phyloP scores from a whole-genome alignment of 2,329 filamentous ascomycete genomes.

The Fusarium sp. region DNA sequence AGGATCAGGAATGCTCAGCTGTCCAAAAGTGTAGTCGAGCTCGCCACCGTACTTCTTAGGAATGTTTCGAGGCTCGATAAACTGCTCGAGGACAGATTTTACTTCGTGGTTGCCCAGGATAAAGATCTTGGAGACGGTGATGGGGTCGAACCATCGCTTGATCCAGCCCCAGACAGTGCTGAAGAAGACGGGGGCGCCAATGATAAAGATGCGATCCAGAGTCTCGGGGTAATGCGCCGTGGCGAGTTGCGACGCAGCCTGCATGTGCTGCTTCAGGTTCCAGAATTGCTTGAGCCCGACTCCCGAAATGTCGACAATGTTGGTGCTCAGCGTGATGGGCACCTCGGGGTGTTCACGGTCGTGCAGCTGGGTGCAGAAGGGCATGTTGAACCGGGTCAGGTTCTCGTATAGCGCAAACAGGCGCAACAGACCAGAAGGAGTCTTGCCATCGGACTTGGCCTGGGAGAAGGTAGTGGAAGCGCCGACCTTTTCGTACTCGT shows the following conservation, averaged over 20 bases:
- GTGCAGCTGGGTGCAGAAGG: slow-evolving; percentile 81
- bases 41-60: slow-evolving; percentile 91
- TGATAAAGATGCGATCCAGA: slow-evolving; percentile 75
- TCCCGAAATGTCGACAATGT: slow-evolving; percentile 92
- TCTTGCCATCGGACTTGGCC: slow-evolving; percentile 74
- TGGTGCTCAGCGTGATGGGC: slow-evolving; percentile 92
- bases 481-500: slow-evolving; percentile 77
- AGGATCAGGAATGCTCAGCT: slow-evolving; percentile 79
- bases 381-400: slow-evolving; percentile 86
- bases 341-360: slow-evolving; percentile 79
- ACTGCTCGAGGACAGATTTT: slow-evolving; percentile 79
- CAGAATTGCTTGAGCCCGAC: slow-evolving; percentile 95
- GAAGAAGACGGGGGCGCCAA: slow-evolving; percentile 92
- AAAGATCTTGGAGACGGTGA: slow-evolving; percentile 96
- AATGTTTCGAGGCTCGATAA: slow-evolving; percentile 85
- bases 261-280: slow-evolving; percentile 95
- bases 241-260: slow-evolving; percentile 87
- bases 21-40: slow-evolving; percentile 84
- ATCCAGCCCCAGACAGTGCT: slow-evolving; percentile 95
- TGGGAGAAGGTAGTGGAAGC: slow-evolving; percentile 69
- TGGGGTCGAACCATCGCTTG: slow-evolving; percentile 95
- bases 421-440: slow-evolving; percentile 80
- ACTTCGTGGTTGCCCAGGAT: slow-evolving; percentile 83
- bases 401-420: slow-evolving; percentile 96
- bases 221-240: slow-evolving; percentile 97